Percentiles rank a stretch among this genome's conserved stretches.
phyloP scores from a whole-genome alignment of 2,329 filamentous ascomycete species.

The Chrysoporthe austroafricana region DNA sequence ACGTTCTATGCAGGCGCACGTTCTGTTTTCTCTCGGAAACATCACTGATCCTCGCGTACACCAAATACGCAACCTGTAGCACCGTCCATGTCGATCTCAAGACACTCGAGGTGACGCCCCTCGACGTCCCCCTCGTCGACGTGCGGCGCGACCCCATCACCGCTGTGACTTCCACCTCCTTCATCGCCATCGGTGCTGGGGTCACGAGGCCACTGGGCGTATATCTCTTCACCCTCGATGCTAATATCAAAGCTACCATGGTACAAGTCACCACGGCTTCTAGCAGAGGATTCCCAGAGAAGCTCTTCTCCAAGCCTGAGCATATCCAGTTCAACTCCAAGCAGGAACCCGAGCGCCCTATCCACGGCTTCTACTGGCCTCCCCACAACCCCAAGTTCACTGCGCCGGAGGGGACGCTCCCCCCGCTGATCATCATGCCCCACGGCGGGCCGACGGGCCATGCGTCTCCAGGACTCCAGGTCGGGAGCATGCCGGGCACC shows the following conservation, averaged over 20 bases:
- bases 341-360: conserved; percentile 35
- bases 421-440: conserved; percentile 53
- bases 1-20: conserved; percentile 17
- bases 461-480: conserved; percentile 46
- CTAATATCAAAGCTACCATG: conserved; percentile 23
- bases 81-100: conserved; percentile 40
- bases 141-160: conserved; percentile 39
- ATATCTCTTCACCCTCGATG: conserved; percentile 40
- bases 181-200: conserved; percentile 44
- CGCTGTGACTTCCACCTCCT: conserved; percentile 39
- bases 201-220: conserved; percentile 36
- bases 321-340: conserved; percentile 38
- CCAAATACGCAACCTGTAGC: conserved; percentile 18
- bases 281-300: conserved; percentile 35
- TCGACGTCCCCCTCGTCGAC: conserved; percentile 40
- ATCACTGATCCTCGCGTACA: conserved; percentile 39
- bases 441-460: conserved; percentile 58
- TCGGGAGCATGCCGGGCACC: conserved; percentile 32
- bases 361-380: conserved; percentile 53
- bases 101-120: conserved; percentile 35
- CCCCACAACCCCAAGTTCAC: conserved; percentile 51
- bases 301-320: conserved; percentile 42
- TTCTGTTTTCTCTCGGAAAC: conserved; percentile 36
- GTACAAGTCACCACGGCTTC: conserved; percentile 39
- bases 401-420: conserved; percentile 43